Percentiles rank a stretch among this genome's conserved stretches.
Evolutionary conservation across 2,329 filamentous ascomycete genomes (phyloP).

Genomic region (Alternaria postmessia): DNA sequence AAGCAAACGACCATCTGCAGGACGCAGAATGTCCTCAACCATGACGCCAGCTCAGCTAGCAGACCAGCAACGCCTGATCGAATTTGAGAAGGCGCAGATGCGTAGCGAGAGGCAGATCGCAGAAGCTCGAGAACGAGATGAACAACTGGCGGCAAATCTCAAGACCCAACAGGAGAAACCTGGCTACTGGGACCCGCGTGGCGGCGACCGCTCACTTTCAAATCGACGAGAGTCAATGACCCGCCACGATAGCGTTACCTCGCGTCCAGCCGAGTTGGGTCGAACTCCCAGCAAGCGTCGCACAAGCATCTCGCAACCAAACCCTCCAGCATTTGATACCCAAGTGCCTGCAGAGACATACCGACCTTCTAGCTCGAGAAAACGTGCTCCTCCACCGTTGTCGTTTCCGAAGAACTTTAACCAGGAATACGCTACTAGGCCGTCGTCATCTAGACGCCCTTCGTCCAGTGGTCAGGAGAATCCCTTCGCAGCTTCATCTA

Average conservation of each 20-base stretch:
- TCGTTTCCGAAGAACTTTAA: constrained; percentile 29
- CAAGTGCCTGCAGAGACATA: constrained; percentile 20
- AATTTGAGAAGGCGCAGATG: constrained; percentile 33
- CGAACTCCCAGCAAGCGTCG: constrained; percentile 31
- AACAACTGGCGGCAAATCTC: constrained; percentile 25
- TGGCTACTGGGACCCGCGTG: constrained; percentile 37
- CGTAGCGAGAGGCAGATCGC: constrained; percentile 30
- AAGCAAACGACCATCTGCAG: constrained; percentile 20
- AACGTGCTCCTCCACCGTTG: constrained; percentile 26
- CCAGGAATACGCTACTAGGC: constrained; percentile 22
- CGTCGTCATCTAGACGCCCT: constrained; percentile 32
- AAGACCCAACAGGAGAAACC: constrained; percentile 33
- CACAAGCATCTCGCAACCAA: constrained; percentile 34
- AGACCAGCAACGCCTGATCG: constrained; percentile 29
- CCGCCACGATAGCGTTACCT: constrained; percentile 33
- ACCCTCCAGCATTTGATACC: constrained; percentile 24
- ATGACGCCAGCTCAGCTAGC: constrained; percentile 23
- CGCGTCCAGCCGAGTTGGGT: constrained; percentile 21
- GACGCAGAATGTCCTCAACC: constrained; percentile 33
- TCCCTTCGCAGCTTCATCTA: constrained; percentile 29
- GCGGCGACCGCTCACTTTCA: constrained; percentile 17
- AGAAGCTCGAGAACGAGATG: constrained; percentile 39
- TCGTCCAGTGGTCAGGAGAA: constrained; percentile 28
- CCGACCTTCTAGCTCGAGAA: constrained; percentile 28
- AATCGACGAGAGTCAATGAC: constrained; percentile 27